These are phyloP conservation scores for Mortierella sp. DNA, from an alignment of 371 early-diverging fungal species.

Conservation along the genomic window DNA sequence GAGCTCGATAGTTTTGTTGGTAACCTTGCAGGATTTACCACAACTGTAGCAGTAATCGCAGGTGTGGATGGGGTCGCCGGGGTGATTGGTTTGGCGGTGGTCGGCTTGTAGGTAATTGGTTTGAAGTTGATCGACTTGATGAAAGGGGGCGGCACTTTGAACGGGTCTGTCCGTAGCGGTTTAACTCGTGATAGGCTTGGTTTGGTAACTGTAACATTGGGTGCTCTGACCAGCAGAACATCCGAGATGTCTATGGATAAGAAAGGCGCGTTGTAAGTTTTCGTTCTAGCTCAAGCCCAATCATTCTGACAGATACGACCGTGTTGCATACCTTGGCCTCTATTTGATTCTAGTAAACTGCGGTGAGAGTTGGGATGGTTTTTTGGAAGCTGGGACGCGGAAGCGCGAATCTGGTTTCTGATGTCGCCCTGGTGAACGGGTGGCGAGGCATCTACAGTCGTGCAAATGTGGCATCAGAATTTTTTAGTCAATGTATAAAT, in stretches of 20 bases:
- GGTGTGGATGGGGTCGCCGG: background rate
- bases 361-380: background rate
- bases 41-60: background rate
- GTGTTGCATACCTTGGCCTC: constrained; percentile 13
- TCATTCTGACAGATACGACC: background rate
- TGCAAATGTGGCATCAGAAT: background rate
- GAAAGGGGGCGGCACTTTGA: background rate
- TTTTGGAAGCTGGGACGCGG: background rate
- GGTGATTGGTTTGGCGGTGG: background rate
- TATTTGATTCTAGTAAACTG: background rate
- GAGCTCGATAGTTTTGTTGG: background rate
- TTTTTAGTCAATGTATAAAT: background rate
- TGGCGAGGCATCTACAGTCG: background rate
- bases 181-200: background rate
- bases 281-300: background rate
- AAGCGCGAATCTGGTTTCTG: background rate
- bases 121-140: background rate
- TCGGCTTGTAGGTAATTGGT: background rate
- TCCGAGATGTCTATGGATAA: constrained; percentile 1
- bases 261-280: background rate
- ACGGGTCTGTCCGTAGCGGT: background rate
- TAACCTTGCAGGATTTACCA: background rate
- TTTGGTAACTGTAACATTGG: background rate
- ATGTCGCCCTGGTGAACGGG: constrained; percentile 11
- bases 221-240: constrained; percentile 10